These are phyloP conservation scores for Hymenoscyphus albidus DNA, from an alignment of 2,329 filamentous ascomycete genomes.

Conservation along the genomic window DNA sequence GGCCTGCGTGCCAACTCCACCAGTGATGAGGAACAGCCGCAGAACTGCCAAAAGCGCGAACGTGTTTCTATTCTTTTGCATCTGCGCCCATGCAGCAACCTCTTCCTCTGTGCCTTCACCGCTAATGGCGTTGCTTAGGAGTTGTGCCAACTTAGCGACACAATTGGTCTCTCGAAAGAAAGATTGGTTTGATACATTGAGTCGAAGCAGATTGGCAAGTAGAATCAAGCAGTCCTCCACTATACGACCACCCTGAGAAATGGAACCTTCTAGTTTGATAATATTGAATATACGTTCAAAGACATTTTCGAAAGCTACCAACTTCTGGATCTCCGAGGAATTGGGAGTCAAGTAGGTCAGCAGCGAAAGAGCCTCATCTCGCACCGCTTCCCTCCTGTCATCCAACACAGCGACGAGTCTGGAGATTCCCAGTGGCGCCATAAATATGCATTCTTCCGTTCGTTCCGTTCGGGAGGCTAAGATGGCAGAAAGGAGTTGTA, in stretches of 20 bases:
- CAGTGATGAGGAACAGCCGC: conserved; percentile 76
- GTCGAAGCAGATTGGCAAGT: conserved; percentile 79
- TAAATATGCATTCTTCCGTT: conserved; percentile 91
- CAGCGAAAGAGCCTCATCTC: conserved; percentile 83
- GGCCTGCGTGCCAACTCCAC: conserved; percentile 73
- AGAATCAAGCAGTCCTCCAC: conserved; percentile 93
- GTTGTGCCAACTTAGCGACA: conserved; percentile 64
- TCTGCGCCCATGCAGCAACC: conserved; percentile 69
- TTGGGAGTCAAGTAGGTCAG: conserved; percentile 84
- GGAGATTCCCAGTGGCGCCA: conserved; percentile 82
- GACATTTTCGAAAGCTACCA: conserved; percentile 92
- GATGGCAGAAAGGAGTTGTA: conserved; percentile 86
- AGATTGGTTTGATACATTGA: conserved; percentile 89
- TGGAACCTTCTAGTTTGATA: conserved; percentile 74
- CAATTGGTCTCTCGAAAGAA: conserved; percentile 89
- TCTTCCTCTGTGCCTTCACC: conserved; percentile 52
- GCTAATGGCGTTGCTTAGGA: conserved; percentile 61
- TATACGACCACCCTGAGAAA: conserved; percentile 77
- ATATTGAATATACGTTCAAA: conserved; percentile 84
- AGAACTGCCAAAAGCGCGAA: conserved; percentile 87
- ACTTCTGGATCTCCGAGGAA: conserved; percentile 85
- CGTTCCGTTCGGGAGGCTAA: conserved; percentile 80
- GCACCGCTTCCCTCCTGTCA: conserved; percentile 79
- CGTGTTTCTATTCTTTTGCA: conserved; percentile 81
- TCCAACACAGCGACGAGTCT: conserved; percentile 80